Evolutionary conservation across 2,329 filamentous ascomycete species (phyloP).

Genomic region (Alternaria solani): DNA sequence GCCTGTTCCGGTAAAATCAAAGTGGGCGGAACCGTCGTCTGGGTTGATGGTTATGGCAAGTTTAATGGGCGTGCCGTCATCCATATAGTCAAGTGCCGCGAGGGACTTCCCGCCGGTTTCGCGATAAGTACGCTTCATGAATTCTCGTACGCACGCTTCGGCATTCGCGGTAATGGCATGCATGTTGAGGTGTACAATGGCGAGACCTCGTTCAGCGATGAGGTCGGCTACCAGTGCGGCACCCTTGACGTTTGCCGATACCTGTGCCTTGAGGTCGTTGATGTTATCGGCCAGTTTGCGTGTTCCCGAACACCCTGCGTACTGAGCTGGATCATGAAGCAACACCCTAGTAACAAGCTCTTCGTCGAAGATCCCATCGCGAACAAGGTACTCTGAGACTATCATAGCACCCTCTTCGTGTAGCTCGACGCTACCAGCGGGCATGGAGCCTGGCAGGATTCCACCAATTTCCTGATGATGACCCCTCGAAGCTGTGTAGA

Average conservation of each 20-base stretch:
- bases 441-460: conserved; percentile 48
- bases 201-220: conserved; percentile 43
- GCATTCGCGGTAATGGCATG: background rate
- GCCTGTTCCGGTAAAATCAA: conserved; percentile 55
- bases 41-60: background rate
- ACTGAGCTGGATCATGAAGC: conserved; percentile 32
- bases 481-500: conserved; percentile 40
- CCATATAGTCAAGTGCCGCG: background rate
- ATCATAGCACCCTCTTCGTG: conserved; percentile 60
- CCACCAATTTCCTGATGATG: conserved; percentile 44
- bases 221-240: conserved; percentile 47
- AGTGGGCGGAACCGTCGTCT: conserved; percentile 30
- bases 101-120: background rate
- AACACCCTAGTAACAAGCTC: background rate
- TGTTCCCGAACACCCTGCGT: conserved; percentile 44
- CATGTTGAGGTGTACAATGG: background rate
- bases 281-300: conserved; percentile 47
- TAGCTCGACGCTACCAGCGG: conserved; percentile 56
- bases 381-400: conserved; percentile 51
- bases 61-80: background rate
- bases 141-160: background rate
- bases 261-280: conserved; percentile 48
- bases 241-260: conserved; percentile 48
- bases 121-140: background rate
- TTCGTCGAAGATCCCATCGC: conserved; percentile 27